Conservation (phyloP, 306 rosid species). For the Pyrus bretschneideri region DNA sequence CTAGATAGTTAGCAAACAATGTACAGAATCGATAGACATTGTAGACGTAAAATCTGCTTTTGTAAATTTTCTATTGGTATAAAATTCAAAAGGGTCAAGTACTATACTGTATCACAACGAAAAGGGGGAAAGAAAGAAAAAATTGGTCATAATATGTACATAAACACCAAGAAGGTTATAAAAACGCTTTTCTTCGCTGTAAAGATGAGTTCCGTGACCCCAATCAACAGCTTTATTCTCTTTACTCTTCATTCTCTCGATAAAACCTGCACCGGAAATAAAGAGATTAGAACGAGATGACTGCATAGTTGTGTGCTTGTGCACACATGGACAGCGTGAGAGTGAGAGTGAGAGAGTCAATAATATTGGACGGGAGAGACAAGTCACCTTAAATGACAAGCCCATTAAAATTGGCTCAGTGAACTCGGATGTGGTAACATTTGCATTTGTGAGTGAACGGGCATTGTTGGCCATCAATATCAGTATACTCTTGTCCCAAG, state of each 20-base stretch:
- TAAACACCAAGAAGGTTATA: not conserved
- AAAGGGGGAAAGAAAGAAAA: not conserved
- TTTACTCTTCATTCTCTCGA: not conserved
- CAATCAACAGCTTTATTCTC: constrained; percentile 2
- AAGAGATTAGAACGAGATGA: not conserved
- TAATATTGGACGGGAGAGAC: not conserved
- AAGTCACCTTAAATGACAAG: constrained; percentile 38
- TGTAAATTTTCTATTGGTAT: not conserved
- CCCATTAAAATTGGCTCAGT: constrained; percentile 5
- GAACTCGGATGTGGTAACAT: constrained; percentile 22
- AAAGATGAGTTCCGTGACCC: not conserved
- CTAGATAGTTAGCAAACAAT: not conserved
- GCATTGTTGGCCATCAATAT: constrained; percentile 23
- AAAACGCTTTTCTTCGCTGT: not conserved
- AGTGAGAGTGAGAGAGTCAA: not conserved
- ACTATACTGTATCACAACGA: not conserved
- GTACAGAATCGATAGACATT: not conserved
- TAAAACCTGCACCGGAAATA: not conserved
- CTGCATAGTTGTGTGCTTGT: not conserved
- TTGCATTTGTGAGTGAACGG: constrained; percentile 21
- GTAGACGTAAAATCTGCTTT: not conserved
- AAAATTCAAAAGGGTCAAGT: not conserved
- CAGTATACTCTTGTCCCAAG: constrained; percentile 12
- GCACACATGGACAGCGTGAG: not conserved
- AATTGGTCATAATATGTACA: not conserved